Evolutionary conservation across 306 rosid species (phyloP).

Genomic region (Elaeagnus macrophylla): DNA sequence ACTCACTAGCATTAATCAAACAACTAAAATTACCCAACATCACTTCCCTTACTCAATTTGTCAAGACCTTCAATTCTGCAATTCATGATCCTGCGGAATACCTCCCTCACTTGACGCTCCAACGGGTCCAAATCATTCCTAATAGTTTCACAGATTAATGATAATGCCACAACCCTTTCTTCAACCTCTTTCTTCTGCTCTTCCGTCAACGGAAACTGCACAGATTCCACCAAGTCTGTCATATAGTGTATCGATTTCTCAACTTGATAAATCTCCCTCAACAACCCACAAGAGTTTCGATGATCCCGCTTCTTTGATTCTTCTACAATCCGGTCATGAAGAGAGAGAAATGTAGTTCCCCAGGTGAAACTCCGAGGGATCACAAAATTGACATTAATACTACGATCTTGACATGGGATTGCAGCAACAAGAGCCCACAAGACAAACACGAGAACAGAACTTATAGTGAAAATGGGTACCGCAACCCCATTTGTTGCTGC

Average conservation of each 20-base stretch:
- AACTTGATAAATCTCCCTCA: constrained; percentile 78
- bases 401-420: constrained; percentile 85
- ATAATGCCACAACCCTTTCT: constrained; percentile 41
- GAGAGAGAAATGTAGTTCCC: constrained; percentile 44
- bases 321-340: constrained; percentile 65
- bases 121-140: constrained; percentile 54
- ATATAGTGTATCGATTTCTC: constrained; percentile 52
- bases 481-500: constrained; percentile 60
- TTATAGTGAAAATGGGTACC: constrained; percentile 60
- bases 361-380: constrained; percentile 59
- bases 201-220: constrained; percentile 64
- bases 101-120: constrained; percentile 78
- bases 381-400: constrained; percentile 59
- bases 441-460: constrained; percentile 57
- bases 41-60: constrained; percentile 39
- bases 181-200: constrained; percentile 59
- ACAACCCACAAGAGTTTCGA: constrained; percentile 53
- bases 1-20: constrained; percentile 20
- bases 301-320: constrained; percentile 79
- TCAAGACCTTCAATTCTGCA: constrained; percentile 83
- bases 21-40: constrained; percentile 25
- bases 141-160: constrained; percentile 42
- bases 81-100: constrained; percentile 54
- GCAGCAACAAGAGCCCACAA: constrained; percentile 83
- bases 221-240: constrained; percentile 67